These are phyloP conservation scores for Debaryomyces singareniensis DNA, from an alignment of 1,139 yeast genomes.

Conservation along the genomic window DNA sequence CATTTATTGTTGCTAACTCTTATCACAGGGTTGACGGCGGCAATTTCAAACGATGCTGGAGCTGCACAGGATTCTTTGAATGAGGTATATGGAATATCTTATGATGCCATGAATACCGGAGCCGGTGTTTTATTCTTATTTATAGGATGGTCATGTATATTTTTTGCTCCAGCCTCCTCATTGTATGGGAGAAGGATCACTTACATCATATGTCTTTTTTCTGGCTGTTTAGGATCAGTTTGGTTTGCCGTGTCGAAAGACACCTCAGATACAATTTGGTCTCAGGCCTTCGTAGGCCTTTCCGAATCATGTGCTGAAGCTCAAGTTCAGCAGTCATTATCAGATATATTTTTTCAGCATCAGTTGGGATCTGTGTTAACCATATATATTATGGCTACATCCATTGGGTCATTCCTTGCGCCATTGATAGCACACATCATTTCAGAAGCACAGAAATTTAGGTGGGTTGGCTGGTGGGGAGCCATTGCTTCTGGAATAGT, in stretches of 20 bases:
- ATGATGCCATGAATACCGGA: constrained; percentile 75
- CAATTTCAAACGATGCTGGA: constrained; percentile 80
- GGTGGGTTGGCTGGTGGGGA: constrained; percentile 86
- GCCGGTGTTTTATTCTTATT: constrained; percentile 61
- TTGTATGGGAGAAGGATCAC: constrained; percentile 51
- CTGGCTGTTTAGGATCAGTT: constrained; percentile 26
- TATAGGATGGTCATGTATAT: constrained; percentile 41
- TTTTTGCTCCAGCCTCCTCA: constrained; percentile 44
- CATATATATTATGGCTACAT: constrained; percentile 3
- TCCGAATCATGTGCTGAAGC: constrained; percentile 52
- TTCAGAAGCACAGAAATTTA: constrained; percentile 39
- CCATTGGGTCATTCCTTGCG: constrained; percentile 3
- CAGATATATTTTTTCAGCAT: constrained; percentile 47
- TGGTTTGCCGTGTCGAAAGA: constrained; percentile 37
- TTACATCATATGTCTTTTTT: constrained; percentile 27
- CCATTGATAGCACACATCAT: constrained; percentile 43
- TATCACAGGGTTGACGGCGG: constrained; percentile 77
- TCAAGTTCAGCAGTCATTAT: constrained; percentile 43
- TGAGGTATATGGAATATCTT: constrained; percentile 57
- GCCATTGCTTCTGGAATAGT: constrained; percentile 63
- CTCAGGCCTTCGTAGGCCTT: constrained; percentile 40
- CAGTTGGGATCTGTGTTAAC: constrained; percentile 40
- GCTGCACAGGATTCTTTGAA: constrained; percentile 71
- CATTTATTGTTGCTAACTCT: constrained; percentile 60
- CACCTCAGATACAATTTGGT: constrained; percentile 35